phyloP scores from a whole-genome alignment of 495 filamentous ascomycete species.

The Sordaria brevicollis region DNA sequence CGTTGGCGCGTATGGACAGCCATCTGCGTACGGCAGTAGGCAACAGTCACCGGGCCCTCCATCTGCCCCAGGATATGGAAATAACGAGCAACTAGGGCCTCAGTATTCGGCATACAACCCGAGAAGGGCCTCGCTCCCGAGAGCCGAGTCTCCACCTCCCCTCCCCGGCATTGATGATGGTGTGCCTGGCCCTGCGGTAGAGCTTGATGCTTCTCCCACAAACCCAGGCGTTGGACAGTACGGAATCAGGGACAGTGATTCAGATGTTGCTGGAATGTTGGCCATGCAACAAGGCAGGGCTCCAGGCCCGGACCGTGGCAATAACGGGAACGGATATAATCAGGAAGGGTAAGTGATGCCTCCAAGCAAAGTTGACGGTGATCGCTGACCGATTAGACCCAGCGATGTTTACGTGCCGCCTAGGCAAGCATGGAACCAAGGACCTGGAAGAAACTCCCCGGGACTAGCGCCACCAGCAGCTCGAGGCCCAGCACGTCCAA shows the following conservation, averaged over 20 bases:
- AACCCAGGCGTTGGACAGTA: conserved; percentile 41
- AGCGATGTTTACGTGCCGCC: conserved; percentile 53
- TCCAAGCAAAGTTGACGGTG: not conserved
- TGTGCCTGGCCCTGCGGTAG: conserved; percentile 61
- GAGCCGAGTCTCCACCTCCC: conserved; percentile 55
- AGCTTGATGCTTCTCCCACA: conserved; percentile 66
- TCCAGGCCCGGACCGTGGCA: conserved; percentile 26
- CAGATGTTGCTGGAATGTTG: conserved; percentile 57
- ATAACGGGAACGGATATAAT: conserved; percentile 56
- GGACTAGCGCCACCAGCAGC: conserved; percentile 20
- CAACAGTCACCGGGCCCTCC: conserved; percentile 19
- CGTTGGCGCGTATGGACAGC: conserved; percentile 15
- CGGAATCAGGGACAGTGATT: conserved; percentile 53
- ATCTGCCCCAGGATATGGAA: conserved; percentile 29
- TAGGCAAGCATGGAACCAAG: conserved; percentile 47
- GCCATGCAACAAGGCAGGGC: conserved; percentile 51
- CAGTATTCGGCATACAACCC: conserved; percentile 35
- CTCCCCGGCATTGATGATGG: conserved; percentile 43
- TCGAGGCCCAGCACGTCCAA: conserved; percentile 20
- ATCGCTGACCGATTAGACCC: not conserved
- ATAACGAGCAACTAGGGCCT: conserved; percentile 17
- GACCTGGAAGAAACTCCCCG: conserved; percentile 32
- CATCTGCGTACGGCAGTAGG: conserved; percentile 4
- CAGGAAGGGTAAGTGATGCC: conserved; percentile 55
- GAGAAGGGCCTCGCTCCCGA: conserved; percentile 29